Conservation (phyloP, 306 rosid species). For the cucumber (Cucumis sativus) region DNA sequence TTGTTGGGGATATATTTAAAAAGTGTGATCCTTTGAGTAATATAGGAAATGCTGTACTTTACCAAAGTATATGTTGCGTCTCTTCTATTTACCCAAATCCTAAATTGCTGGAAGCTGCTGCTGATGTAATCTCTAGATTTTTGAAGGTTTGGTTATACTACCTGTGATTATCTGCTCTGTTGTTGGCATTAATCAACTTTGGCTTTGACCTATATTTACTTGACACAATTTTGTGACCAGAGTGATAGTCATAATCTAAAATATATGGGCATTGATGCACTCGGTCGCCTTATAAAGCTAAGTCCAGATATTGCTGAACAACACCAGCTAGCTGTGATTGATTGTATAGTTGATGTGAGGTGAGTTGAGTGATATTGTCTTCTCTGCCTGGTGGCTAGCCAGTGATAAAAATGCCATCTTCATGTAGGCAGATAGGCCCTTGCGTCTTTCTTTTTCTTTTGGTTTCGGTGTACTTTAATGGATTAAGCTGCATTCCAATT, state of each 20-base stretch:
- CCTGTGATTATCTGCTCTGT: not conserved
- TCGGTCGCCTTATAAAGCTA: constrained; percentile 76
- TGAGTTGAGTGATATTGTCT: constrained; percentile 46
- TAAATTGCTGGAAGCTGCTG: constrained; percentile 73
- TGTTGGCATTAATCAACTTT: not conserved
- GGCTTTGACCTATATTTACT: not conserved
- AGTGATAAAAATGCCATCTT: not conserved
- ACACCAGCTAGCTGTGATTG: constrained; percentile 95
- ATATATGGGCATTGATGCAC: constrained; percentile 98
- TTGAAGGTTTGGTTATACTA: constrained; percentile 49
- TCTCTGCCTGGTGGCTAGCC: not conserved
- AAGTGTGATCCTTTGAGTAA: constrained; percentile 62
- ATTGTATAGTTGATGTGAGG: too few relatives aligned
- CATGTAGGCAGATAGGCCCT: not conserved
- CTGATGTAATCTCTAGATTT: constrained; percentile 75
- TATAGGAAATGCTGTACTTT: constrained; percentile 90
- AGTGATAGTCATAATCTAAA: constrained; percentile 95
- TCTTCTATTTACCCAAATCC: constrained; percentile 65
- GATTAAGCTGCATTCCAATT: not conserved
- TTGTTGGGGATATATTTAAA: constrained; percentile 70
- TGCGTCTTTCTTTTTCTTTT: not conserved
- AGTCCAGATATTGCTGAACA: constrained; percentile 88
- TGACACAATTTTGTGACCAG: constrained; percentile 28
- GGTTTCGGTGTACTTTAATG: not conserved
- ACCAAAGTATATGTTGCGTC: constrained; percentile 71